phyloP scores from a whole-genome alignment of 805 yeast species.

The Saccharomycopsis amapae region DNA sequence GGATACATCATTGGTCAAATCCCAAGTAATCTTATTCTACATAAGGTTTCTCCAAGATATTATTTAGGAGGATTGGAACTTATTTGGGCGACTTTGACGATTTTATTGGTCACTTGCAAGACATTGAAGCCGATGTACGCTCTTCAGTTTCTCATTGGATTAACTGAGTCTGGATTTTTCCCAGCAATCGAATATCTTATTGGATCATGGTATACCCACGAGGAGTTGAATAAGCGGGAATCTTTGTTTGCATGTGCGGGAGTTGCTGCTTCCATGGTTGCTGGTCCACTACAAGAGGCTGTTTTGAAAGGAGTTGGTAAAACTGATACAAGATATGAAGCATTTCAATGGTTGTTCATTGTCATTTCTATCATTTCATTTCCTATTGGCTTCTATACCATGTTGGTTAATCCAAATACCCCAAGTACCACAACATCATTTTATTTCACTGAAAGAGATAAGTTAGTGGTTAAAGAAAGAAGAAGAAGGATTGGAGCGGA shows the following conservation, averaged over 20 bases:
- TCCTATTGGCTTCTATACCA: slow-evolving; percentile 31
- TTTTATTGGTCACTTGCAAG: slow-evolving; percentile 22
- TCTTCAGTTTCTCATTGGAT: slow-evolving; percentile 30
- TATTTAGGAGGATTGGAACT: slow-evolving; percentile 19
- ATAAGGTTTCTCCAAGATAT: slow-evolving; percentile 22
- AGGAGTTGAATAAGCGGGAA: slow-evolving; percentile 31
- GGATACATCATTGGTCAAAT: slow-evolving; percentile 29
- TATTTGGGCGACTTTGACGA: slow-evolving; percentile 19
- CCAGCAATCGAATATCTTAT: slow-evolving; percentile 33
- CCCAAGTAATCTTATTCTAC: slow-evolving; percentile 29
- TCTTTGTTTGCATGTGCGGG: slow-evolving; percentile 31
- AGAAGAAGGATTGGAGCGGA: slow-evolving; percentile 20
- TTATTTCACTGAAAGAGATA: slow-evolving; percentile 28
- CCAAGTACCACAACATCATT: slow-evolving; percentile 27
- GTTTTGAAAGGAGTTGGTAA: slow-evolving; percentile 26
- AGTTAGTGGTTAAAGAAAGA: slow-evolving; percentile 27
- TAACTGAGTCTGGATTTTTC: slow-evolving; percentile 25
- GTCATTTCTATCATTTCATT: slow-evolving; percentile 41
- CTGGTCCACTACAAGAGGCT: slow-evolving; percentile 35
- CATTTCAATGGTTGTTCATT: slow-evolving; percentile 44
- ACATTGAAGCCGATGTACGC: slow-evolving; percentile 36
- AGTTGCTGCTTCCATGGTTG: slow-evolving; percentile 30
- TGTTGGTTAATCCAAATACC: slow-evolving; percentile 33
- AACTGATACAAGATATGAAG: slow-evolving; percentile 22
- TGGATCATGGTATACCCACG: slow-evolving; percentile 36